A percentile compares a stretch with the other conserved stretches of the same genome.
phyloP scores from a whole-genome alignment of 768 basidiomycete species.

The Tylopilus sp. region DNA sequence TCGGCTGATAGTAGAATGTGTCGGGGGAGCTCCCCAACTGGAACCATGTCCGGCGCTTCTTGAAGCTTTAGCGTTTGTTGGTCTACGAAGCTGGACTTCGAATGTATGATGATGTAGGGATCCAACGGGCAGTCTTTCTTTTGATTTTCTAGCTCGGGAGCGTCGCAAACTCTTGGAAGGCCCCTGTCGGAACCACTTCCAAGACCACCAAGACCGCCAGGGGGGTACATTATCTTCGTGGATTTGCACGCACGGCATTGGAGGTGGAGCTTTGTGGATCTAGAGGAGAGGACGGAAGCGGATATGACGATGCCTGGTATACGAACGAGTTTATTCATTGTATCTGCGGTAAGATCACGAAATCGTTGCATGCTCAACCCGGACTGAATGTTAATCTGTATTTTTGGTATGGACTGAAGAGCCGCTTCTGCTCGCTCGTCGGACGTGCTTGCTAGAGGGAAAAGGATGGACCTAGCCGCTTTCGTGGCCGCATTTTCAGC shows the following conservation, averaged over 20 bases:
- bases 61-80: conserved; percentile 96
- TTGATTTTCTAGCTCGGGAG: conserved; percentile 73
- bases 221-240: conserved; percentile 72
- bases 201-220: conserved; percentile 79
- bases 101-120: conserved; percentile 93
- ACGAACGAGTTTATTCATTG: conserved; percentile 93
- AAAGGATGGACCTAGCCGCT: conserved; percentile 79
- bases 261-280: conserved; percentile 87
- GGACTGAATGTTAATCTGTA: conserved; percentile 88
- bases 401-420: conserved; percentile 53
- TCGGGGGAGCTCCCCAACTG: conserved; percentile 94
- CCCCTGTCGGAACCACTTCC: conserved; percentile 83
- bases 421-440: conserved; percentile 45
- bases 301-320: conserved; percentile 98
- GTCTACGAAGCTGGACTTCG: conserved; percentile 91
- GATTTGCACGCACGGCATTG: conserved; percentile 91
- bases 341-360: conserved; percentile 89
- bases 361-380: conserved; percentile 92
- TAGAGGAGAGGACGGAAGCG: conserved; percentile 87
- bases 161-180: conserved; percentile 85
- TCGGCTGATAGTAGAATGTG: conserved; percentile 94
- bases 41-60: conserved; percentile 99
- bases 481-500: conserved; percentile 90
- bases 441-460: conserved; percentile 64
- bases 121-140: conserved; percentile 95